These are phyloP conservation scores for Pyrus hybrid DNA, from an alignment of 331 rosid genomes.

Conservation along the genomic window DNA sequence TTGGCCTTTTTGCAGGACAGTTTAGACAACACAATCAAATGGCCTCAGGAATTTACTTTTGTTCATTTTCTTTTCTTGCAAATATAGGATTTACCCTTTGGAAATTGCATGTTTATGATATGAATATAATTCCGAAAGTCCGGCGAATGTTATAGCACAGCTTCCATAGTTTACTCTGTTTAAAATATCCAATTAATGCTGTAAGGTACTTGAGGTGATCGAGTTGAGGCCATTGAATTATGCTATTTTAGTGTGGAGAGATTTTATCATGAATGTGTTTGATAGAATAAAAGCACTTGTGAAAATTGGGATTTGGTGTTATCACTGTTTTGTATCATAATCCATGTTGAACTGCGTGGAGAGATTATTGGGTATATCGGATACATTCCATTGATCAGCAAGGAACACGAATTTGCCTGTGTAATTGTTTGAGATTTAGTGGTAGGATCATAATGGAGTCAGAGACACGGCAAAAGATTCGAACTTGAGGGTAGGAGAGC, in stretches of 20 bases:
- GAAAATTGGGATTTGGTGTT: neutral
- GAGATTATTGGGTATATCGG: neutral
- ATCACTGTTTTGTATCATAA: too few relatives aligned
- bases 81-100: neutral
- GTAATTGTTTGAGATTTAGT: neutral
- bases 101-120: constrained; percentile 16
- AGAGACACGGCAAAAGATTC: too few relatives aligned
- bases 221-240: neutral
- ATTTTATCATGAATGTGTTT: constrained; percentile 5
- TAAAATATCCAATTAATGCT: neutral
- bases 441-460: neutral
- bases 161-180: neutral
- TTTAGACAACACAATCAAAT: constrained; percentile 19
- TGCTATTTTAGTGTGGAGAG: neutral
- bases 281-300: neutral
- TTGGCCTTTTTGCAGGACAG: constrained; percentile 43
- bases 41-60: constrained; percentile 16
- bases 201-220: neutral
- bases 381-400: neutral
- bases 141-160: neutral
- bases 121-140: constrained; percentile 17
- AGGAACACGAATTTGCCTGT: too few relatives aligned
- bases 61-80: neutral
- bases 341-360: neutral
- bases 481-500: too few relatives aligned